Base-by-base conservation (phyloP, 2,329 filamentous ascomycete genomes). In the Botryotinia convoluta region DNA sequence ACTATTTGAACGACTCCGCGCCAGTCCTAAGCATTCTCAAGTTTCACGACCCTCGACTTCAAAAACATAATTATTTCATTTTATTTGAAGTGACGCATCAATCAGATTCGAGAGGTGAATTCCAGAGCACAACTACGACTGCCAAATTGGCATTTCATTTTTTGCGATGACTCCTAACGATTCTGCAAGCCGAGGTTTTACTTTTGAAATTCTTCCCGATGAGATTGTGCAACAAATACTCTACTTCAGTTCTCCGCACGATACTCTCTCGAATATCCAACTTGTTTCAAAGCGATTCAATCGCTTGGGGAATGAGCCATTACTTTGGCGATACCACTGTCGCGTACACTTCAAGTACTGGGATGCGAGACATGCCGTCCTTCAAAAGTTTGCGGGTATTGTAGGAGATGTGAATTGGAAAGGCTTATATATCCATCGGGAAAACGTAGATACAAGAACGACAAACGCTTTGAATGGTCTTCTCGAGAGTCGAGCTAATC, bases 141-240 rank as follows among this genome's bases (percentile, higher is more conserved):
- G 64, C 18, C 18, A 29, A 57, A 57, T 29, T 26, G n/a, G n/a
- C 22, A 37, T 20, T 29, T 14, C 20, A 54, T 73, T 51, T 51
- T 69, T 44, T 29, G 54, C 63, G 37, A 72, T 60, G 37, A 22
- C 61, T 59, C n/a, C 54, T 20, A 57, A 57, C 48, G n/a, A 35
- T 42, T 62, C 29, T 20, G 35, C 32, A 54, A 29, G 39, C 39
- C 44, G 35, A 72, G 57, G 42, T 35, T 39, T 51, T 54, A n/a
- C 60, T 69, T 51, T 69, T 77, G 22, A 69, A 26, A 48, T 69
- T 29, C 79, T 82, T 59, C 95, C 95, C 59, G 92, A 95, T 82
- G 96, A 99, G 84, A 88, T 98, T 75, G 86, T 98, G 78, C 90
- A 93, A 80, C 87, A 91, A 71, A 92, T 98, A 77, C 86, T 98